phyloP scores from a whole-genome alignment of 1,284 basidiomycete genomes.

The Salmacisia buchloeana region DNA sequence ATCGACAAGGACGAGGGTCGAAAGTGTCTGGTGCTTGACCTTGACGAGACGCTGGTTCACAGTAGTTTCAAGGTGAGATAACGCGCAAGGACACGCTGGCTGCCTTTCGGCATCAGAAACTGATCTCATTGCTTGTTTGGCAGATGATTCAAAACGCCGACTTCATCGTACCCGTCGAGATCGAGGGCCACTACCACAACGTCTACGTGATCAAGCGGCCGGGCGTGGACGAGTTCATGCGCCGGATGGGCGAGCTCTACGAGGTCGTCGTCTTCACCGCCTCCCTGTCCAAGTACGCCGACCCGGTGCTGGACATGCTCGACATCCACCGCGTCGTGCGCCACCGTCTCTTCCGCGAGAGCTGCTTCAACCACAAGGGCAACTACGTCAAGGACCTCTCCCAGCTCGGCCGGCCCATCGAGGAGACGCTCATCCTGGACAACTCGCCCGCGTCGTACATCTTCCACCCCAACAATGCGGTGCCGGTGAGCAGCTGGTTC shows the following conservation, averaged over 20 bases:
- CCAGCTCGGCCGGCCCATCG: constrained; percentile 85
- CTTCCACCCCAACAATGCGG: constrained; percentile 98
- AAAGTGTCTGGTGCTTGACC: constrained; percentile 83
- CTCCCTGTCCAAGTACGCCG: constrained; percentile 96
- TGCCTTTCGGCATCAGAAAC: constrained; percentile 16
- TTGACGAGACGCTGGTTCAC: constrained; percentile 93
- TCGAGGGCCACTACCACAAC: constrained; percentile 95
- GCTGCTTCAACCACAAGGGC: constrained; percentile 97
- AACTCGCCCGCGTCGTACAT: constrained; percentile 99
- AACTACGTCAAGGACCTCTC: constrained; percentile 99
- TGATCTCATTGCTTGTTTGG: not conserved
- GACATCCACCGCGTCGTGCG: constrained; percentile 85
- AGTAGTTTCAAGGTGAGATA: constrained; percentile 57
- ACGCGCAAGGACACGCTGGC: constrained; percentile 42
- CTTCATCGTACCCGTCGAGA: constrained; percentile 97
- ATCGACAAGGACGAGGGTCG: constrained; percentile 68
- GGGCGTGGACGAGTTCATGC: constrained; percentile 92
- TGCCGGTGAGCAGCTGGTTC: constrained; percentile 76
- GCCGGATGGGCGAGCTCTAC: constrained; percentile 95
- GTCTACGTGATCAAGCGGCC: constrained; percentile 99
- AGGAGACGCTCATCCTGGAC: constrained; percentile 93
- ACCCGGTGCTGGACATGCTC: constrained; percentile 94
- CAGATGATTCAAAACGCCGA: constrained; percentile 92
- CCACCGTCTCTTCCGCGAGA: constrained; percentile 95
- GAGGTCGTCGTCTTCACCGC: constrained; percentile 98